Evolutionary conservation across 129 eudicot species (phyloP).

Genomic region (Centaurea solstitialis): DNA sequence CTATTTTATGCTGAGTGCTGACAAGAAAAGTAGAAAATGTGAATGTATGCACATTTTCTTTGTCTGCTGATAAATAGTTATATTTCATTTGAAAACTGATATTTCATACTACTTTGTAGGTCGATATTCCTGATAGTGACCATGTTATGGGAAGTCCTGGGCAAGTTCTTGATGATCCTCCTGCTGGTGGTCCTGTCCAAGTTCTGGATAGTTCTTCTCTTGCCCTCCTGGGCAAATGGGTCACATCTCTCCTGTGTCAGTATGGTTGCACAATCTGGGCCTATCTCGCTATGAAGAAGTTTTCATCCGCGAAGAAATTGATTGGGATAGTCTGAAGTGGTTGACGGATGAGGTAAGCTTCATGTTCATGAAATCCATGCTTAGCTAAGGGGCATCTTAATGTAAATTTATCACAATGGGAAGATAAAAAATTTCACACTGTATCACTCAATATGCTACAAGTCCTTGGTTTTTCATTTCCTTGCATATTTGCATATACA

Average conservation of each 20-base stretch:
- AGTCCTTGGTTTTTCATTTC: neutral
- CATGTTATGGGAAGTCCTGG: slow-evolving; percentile 38
- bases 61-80: neutral
- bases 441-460: neutral
- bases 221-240: slow-evolving; percentile 30
- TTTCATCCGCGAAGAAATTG: slow-evolving; percentile 82
- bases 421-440: neutral
- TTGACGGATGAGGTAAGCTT: slow-evolving; percentile 80
- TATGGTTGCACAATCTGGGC: slow-evolving; percentile 77
- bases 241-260: slow-evolving; percentile 49
- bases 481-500: neutral
- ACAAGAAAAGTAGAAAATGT: neutral
- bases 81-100: slow-evolving; percentile 13
- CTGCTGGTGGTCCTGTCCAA: slow-evolving; percentile 41
- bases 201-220: slow-evolving; percentile 59
- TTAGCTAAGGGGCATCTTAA: neutral
- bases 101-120: slow-evolving; percentile 43
- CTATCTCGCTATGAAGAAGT: slow-evolving; percentile 74
- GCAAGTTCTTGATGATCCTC: slow-evolving; percentile 42
- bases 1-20: neutral
- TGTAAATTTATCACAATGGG: neutral
- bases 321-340: slow-evolving; percentile 79
- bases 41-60: neutral
- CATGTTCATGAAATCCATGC: neutral
- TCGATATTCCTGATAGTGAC: slow-evolving; percentile 31